These are phyloP conservation scores for Straminergon stramineum DNA, from an alignment of 225 moss, liverwort and hornwort species.

Conservation along the genomic window DNA sequence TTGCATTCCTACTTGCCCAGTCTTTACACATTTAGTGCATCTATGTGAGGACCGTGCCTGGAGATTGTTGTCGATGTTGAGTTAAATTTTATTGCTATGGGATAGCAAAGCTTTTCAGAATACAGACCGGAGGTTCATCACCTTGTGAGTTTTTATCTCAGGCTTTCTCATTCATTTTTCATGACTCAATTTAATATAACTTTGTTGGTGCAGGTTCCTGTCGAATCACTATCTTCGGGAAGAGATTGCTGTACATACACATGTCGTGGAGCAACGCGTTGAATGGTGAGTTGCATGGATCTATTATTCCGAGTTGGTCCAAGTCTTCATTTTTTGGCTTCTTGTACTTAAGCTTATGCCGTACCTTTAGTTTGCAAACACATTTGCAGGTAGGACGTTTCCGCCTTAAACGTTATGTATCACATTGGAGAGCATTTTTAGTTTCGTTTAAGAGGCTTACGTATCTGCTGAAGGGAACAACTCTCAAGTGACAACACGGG, in stretches of 20 bases:
- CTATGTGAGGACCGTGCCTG: neutral
- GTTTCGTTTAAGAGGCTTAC: neutral
- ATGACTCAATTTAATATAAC: neutral
- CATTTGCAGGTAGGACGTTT: neutral
- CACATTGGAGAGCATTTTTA: neutral
- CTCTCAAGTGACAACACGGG: neutral
- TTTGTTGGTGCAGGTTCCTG: slow-evolving; percentile 59
- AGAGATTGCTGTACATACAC: slow-evolving; percentile 77
- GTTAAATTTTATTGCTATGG: neutral
- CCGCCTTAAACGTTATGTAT: neutral
- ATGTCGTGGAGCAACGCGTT: slow-evolving; percentile 94
- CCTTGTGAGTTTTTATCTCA: neutral
- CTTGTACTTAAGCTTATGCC: neutral
- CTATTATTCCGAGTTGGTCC: neutral
- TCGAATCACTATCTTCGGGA: slow-evolving; percentile 96
- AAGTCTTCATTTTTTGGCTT: neutral
- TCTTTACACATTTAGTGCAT: neutral
- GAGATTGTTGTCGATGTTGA: neutral
- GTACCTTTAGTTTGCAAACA: neutral
- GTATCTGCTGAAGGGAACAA: neutral
- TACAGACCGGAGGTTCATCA: neutral
- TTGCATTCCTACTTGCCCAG: neutral
- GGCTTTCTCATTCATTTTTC: neutral
- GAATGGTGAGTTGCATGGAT: slow-evolving; percentile 61
- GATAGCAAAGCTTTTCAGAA: neutral